Conservation (phyloP, 2,329 filamentous ascomycete species). For the Fonsecaea pedrosoi region DNA sequence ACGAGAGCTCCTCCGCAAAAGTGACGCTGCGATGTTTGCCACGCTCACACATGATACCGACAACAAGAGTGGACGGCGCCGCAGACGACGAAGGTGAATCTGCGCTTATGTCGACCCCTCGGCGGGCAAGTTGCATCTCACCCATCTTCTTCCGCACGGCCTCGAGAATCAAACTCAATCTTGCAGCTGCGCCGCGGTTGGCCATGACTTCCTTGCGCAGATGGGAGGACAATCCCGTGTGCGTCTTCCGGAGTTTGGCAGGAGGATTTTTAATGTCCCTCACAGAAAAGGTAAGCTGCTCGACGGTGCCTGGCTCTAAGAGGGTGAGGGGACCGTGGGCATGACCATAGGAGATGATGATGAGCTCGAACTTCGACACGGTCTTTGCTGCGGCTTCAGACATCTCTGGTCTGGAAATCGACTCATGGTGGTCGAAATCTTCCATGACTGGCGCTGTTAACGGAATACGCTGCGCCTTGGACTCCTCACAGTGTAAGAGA, state of each 20-base stretch:
- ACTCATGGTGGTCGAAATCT: background rate
- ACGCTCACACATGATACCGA: slow-evolving; percentile 22
- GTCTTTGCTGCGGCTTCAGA: background rate
- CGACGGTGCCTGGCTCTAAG: slow-evolving; percentile 3
- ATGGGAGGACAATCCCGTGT: slow-evolving; percentile 29
- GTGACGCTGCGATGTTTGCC: slow-evolving; percentile 24
- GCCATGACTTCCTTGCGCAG: slow-evolving; percentile 32
- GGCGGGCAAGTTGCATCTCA: slow-evolving; percentile 16
- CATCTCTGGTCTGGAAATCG: background rate
- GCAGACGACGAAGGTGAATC: background rate
- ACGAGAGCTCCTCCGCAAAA: slow-evolving; percentile 32
- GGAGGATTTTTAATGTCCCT: slow-evolving; percentile 31
- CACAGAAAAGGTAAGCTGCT: slow-evolving; percentile 32
- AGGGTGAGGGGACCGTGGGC: slow-evolving; percentile 24
- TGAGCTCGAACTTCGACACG: slow-evolving; percentile 21
- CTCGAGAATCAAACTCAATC: slow-evolving; percentile 17
- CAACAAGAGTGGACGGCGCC: background rate
- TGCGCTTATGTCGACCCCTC: background rate
- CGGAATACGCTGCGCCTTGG: background rate
- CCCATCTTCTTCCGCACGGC: slow-evolving; percentile 24
- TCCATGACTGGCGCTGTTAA: background rate
- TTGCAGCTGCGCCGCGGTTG: slow-evolving; percentile 15
- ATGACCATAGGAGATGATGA: slow-evolving; percentile 31
- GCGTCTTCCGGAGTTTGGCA: slow-evolving; percentile 31
- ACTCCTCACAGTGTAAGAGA: background rate